phyloP scores from a whole-genome alignment of 164 flowering plant genomes.

The Vitis labrusca region DNA sequence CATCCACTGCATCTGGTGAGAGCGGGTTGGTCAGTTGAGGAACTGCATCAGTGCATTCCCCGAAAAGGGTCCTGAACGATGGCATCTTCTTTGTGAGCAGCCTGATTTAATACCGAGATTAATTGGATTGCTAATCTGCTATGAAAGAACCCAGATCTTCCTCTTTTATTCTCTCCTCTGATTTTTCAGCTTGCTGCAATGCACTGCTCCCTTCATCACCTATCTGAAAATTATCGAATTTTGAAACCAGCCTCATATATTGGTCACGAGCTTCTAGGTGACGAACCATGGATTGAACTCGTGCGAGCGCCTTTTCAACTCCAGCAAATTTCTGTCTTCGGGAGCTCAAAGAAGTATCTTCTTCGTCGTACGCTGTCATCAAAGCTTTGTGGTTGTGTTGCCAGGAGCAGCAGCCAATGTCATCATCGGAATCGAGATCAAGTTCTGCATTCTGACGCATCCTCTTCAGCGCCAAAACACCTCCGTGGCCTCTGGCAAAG shows the following conservation, averaged over 20 bases:
- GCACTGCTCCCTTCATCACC: constrained; percentile 10
- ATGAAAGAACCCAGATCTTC: constrained; percentile 15
- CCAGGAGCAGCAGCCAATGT: no score
- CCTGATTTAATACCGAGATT: background rate
- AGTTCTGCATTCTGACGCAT: no score
- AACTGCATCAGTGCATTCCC: constrained; percentile 24
- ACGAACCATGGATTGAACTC: constrained; percentile 85
- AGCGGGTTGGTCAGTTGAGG: constrained; percentile 27
- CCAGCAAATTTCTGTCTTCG: constrained; percentile 62
- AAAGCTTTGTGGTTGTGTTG: no score
- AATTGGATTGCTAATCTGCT: background rate
- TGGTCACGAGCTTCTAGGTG: constrained; percentile 80
- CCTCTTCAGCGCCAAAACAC: no score
- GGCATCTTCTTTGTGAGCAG: constrained; percentile 29
- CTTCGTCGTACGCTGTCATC: no score
- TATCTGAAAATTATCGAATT: constrained; percentile 45
- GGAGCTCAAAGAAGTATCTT: background rate
- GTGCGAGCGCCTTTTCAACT: constrained; percentile 69
- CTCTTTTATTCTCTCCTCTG: constrained; percentile 4
- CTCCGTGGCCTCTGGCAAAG: no score
- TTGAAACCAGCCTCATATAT: constrained; percentile 62
- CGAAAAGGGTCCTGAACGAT: constrained; percentile 25
- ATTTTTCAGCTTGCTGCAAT: constrained; percentile 8
- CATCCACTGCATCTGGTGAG: constrained; percentile 6
- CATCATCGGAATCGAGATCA: no score